Percentiles rank a stretch among this genome's conserved stretches.
These are phyloP conservation scores for Podila clonocystis DNA, from an alignment of 192 early-diverging fungal species.

Conservation along the genomic window DNA sequence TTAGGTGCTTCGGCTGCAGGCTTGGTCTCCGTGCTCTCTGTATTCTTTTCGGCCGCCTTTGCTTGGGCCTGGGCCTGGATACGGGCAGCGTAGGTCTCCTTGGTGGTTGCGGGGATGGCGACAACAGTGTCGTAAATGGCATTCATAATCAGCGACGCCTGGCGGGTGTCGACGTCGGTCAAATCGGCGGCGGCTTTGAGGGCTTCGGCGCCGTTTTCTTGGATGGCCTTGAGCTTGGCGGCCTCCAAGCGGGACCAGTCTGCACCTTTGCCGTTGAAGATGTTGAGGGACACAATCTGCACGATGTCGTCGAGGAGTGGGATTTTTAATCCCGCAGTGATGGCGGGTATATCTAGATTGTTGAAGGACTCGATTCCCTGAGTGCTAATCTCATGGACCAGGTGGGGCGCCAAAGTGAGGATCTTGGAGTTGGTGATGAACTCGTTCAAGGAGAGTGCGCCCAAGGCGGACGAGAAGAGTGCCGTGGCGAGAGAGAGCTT, in stretches of 20 bases:
- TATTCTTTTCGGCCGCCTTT: neutral
- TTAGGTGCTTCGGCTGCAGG: neutral
- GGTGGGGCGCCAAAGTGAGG: constrained; percentile 7
- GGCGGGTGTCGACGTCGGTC: constrained; percentile 2
- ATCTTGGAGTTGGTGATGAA: constrained; percentile 6
- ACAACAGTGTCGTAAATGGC: constrained; percentile 21
- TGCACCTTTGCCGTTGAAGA: constrained; percentile 4
- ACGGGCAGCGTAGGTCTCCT: neutral
- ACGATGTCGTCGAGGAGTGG: constrained; percentile 20
- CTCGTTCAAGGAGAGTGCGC: neutral
- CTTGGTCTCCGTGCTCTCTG: neutral
- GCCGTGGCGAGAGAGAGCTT: constrained; percentile 4
- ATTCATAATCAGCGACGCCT: constrained; percentile 4
- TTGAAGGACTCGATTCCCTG: neutral
- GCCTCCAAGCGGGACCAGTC: constrained; percentile 16
- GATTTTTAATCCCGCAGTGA: neutral
- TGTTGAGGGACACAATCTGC: constrained; percentile 10
- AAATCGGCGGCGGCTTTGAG: neutral
- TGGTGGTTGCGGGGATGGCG: constrained; percentile 5
- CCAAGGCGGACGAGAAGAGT: neutral
- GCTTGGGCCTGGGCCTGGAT: neutral
- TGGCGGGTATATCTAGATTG: neutral
- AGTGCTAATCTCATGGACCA: constrained; percentile 1
- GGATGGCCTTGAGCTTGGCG: constrained; percentile 7
- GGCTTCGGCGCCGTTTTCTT: constrained; percentile 8